Evolutionary conservation across 1,284 basidiomycete genomes (phyloP), one percentile per base, ranked within the genome.

Genomic region (Cryptococcus depauperatus): DNA sequence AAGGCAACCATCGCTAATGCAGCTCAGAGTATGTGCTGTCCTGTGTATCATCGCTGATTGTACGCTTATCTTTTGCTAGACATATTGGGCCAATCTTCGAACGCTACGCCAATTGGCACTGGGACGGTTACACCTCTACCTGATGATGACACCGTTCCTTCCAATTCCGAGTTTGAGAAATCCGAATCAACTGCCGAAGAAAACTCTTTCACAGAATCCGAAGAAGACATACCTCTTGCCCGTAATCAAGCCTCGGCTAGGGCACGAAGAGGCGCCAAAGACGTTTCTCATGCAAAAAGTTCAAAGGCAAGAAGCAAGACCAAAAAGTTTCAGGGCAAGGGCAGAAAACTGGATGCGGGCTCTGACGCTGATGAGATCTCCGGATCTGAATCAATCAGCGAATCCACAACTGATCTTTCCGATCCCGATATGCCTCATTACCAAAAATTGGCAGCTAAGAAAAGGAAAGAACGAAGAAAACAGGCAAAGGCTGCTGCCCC

Each of bases 401-500:
- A 44, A 11, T 38, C 38, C 35, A 32, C 37, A 14, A 41, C 44
- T 13, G 49, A 48, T 16, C 41, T 21, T 10, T 25, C 25, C 3
- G 10, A 19, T 14, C 35, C 43, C 10, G 22, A 32, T 25, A 6
- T 41, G 26, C 18, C 39, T 9, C 14, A 10, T 18, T n/a, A 29
- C 11, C 14, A 41, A 19, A 21, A 30, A 11, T 11, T n/a, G 26
- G 14, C 18, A 18, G 9, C 21, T 10, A n/a, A 25, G 11, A 28
- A 28, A 10, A 44, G 48, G 9, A 39, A 23, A 26, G 52, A 48
- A 37, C 56, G 54, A 48, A 51, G 59, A 37, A 77, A 80, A 60
- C 77, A 83, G 59, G 61, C 56, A 23, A 72, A 65, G 34, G 37
- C 23, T 8, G 50, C 50, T 4, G 37, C 40, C 26, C 50, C 50